These are phyloP conservation scores for Cochlearia excelsa DNA, from an alignment of 345 rosid genomes.

Conservation along the genomic window DNA sequence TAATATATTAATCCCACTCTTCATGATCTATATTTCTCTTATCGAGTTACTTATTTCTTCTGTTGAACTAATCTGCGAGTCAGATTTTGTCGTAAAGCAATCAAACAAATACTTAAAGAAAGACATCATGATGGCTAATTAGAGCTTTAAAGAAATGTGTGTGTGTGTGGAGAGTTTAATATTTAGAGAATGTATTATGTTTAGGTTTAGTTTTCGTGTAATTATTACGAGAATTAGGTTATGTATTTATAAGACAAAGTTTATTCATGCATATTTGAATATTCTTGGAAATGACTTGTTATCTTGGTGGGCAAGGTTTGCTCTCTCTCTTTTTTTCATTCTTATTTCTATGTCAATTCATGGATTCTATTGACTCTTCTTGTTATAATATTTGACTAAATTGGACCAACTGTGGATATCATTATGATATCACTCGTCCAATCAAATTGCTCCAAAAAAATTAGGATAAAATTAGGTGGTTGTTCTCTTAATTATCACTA, in stretches of 20 bases:
- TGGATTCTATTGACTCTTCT: background rate
- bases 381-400: no score
- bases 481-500: no score
- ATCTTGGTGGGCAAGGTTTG: slow-evolving; percentile 26
- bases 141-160: no score
- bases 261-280: background rate
- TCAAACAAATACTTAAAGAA: slow-evolving; percentile 12
- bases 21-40: background rate
- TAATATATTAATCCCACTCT: background rate
- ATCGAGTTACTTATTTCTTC: slow-evolving; percentile 7
- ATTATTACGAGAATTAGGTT: background rate
- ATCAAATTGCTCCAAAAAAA: no score
- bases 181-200: no score
- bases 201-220: no score
- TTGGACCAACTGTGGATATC: no score
- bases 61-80: slow-evolving; percentile 16
- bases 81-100: slow-evolving; percentile 24
- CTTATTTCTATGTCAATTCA: background rate
- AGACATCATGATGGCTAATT: slow-evolving; percentile 17
- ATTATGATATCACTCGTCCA: no score
- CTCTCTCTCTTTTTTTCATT: background rate
- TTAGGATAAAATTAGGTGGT: no score
- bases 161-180: no score
- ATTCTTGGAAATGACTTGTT: slow-evolving; percentile 17
- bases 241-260: slow-evolving; percentile 22